These are phyloP conservation scores for Silybum marianum DNA, from an alignment of 129 eudicot species.

Conservation along the genomic window DNA sequence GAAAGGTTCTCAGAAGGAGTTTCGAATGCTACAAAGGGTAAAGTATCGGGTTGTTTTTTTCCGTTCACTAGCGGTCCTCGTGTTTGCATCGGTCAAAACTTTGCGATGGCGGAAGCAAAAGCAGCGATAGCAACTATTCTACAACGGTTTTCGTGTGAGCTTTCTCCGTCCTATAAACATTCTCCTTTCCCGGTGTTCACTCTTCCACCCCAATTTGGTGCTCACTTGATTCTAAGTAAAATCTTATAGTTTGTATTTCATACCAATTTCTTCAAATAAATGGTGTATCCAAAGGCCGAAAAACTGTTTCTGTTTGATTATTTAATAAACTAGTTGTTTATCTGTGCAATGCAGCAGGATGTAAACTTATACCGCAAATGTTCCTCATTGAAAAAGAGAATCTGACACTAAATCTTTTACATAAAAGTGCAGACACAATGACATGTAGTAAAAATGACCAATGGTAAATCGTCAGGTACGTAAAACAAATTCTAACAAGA, in stretches of 20 bases:
- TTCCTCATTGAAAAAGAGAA: no score
- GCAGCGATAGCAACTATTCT: constrained; percentile 47
- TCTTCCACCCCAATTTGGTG: constrained; percentile 63
- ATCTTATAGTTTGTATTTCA: constrained; percentile 5
- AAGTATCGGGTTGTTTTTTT: constrained; percentile 36
- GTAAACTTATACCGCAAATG: not conserved
- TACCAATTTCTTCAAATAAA: not conserved
- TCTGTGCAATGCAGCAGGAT: not conserved
- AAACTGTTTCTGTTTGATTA: not conserved
- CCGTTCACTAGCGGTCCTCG: constrained; percentile 72
- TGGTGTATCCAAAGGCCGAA: not conserved
- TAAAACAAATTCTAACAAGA: no score
- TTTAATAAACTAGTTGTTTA: not conserved
- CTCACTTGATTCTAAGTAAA: constrained; percentile 42
- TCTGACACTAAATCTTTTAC: no score
- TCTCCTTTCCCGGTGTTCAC: constrained; percentile 45
- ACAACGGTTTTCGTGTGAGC: constrained; percentile 53
- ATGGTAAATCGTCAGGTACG: no score
- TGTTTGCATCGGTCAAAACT: constrained; percentile 61
- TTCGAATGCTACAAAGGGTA: constrained; percentile 44
- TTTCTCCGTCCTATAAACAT: constrained; percentile 62
- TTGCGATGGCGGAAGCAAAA: constrained; percentile 61
- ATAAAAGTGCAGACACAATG: no score
- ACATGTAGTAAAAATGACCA: no score
- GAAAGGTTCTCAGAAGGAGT: constrained; percentile 63